Base-by-base conservation (phyloP, 306 rosid species). In the Begonia peltatifolia region DNA sequence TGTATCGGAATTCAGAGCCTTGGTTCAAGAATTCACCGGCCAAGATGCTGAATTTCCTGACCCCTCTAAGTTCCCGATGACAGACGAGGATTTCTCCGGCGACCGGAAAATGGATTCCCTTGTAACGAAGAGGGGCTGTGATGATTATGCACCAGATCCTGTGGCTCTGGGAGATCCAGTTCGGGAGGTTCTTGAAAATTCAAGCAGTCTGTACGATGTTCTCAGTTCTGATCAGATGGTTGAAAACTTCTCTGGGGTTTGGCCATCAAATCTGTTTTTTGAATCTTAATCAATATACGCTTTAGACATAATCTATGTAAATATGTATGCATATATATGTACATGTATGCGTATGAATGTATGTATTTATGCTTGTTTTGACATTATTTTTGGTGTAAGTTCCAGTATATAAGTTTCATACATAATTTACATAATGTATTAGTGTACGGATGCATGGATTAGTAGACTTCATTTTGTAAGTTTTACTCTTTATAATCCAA, bases 11-110 rank as follows among this genome's bases (percentile, higher is more conserved):
- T 79, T 79, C 47, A 70, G 62, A 43, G 74, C 82, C 44, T 22
- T 79, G 9, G 86, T 79, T 7, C 82, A 79, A 56, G 70, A 79
- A 9, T 82, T 79, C 53, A 79, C 86, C 0, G 86, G 86, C 42
- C 86, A 69, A 41, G 59, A 79, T 18, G 74, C 86, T 11, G 74
- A 79, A 42, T 66, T 58, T 9, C 82, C 74, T 0, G 68, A 71
- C 20, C 74, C 76, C 13, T 30, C 76, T 0, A 73, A 54, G 41
- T 72, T 58, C 56, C 54, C 48, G n/a, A n/a, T 3, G 48, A 10
- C 48, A 0, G 48, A 44, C 6, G 14, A 13, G 5, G 48, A 23
- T 50, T 8, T 18, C 4, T 42, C 14, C 14, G 47, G 6, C 11
- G 50, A 54, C 20, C 61, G 8, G 18, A 61, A 15, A 2, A 48